Conservation (phyloP, 805 yeast species). For the Ogataea trehalophila region DNA sequence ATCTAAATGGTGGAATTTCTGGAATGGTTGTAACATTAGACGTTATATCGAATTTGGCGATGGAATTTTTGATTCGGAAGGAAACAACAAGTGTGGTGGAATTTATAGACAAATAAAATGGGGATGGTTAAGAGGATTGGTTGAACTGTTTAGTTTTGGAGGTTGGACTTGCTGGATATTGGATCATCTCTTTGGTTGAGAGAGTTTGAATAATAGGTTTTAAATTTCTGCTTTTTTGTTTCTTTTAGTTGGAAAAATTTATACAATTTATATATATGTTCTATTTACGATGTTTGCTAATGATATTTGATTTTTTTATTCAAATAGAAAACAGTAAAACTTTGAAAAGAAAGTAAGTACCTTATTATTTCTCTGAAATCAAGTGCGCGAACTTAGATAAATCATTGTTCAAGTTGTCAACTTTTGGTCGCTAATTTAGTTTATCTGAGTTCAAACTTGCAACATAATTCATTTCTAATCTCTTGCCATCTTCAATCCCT, state of each 20-base stretch:
- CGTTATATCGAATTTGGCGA: slow-evolving; percentile 72
- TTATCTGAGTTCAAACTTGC: no score
- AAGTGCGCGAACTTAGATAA: no score
- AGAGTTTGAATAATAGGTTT: not conserved
- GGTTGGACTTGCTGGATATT: slow-evolving; percentile 41
- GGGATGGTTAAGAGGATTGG: slow-evolving; percentile 24
- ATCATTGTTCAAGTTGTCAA: no score
- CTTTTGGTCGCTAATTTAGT: no score
- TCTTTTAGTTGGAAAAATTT: not conserved
- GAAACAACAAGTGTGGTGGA: slow-evolving; percentile 69
- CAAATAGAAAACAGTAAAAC: no score
- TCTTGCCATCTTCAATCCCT: no score
- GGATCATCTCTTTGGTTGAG: slow-evolving; percentile 25
- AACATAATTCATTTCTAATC: no score
- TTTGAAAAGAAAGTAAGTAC: no score
- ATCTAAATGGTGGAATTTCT: slow-evolving; percentile 88
- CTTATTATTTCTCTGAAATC: no score
- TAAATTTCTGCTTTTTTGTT: not conserved
- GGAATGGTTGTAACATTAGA: slow-evolving; percentile 78
- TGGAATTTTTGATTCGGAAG: slow-evolving; percentile 79
- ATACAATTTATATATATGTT: not conserved
- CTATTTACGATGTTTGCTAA: no score
- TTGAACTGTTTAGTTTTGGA: slow-evolving; percentile 38
- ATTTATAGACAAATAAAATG: slow-evolving; percentile 22
- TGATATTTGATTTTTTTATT: no score